These are phyloP conservation scores for Polyporus arcularius DNA, from an alignment of 768 basidiomycete species.

Conservation along the genomic window DNA sequence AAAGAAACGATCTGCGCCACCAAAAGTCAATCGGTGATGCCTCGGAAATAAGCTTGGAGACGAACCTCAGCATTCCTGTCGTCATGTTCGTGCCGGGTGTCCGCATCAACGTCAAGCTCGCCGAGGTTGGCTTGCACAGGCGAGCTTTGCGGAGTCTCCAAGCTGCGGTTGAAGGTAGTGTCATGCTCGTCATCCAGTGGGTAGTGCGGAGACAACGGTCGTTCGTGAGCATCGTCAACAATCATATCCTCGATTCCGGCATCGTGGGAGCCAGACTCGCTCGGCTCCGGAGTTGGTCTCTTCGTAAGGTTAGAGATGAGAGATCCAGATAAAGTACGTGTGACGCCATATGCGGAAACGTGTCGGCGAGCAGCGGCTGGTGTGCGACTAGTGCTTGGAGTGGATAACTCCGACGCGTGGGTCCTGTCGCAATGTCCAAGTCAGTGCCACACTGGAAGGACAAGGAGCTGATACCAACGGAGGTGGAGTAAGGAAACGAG, in stretches of 20 bases:
- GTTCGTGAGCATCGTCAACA: constrained; percentile 23
- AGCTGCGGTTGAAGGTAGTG: not conserved
- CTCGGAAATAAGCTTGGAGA: too few species aligned
- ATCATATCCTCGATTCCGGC: constrained; percentile 18
- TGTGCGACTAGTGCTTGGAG: not conserved
- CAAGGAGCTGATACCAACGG: not conserved
- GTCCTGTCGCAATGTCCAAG: constrained; percentile 1
- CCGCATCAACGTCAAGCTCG: not conserved
- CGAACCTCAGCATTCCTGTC: too few species aligned
- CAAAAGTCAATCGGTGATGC: not conserved
- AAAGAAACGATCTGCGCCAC: not conserved
- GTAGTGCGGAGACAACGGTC: constrained; percentile 1
- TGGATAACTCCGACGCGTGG: constrained; percentile 4
- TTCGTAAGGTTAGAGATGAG: constrained; percentile 47
- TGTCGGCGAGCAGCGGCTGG: not conserved
- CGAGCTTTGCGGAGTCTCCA: constrained; percentile 9
- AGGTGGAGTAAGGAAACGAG: constrained; percentile 17
- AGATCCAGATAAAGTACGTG: constrained; percentile 50
- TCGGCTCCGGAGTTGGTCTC: constrained; percentile 54
- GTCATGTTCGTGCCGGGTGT: too few species aligned
- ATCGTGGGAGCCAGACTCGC: constrained; percentile 26
- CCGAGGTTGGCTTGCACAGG: not conserved
- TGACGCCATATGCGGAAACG: constrained; percentile 22
- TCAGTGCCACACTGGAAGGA: not conserved
- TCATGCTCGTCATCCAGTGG: not conserved